Conservation (phyloP, 352 stramenopile genomes). For the Globisporangium perplexum region DNA sequence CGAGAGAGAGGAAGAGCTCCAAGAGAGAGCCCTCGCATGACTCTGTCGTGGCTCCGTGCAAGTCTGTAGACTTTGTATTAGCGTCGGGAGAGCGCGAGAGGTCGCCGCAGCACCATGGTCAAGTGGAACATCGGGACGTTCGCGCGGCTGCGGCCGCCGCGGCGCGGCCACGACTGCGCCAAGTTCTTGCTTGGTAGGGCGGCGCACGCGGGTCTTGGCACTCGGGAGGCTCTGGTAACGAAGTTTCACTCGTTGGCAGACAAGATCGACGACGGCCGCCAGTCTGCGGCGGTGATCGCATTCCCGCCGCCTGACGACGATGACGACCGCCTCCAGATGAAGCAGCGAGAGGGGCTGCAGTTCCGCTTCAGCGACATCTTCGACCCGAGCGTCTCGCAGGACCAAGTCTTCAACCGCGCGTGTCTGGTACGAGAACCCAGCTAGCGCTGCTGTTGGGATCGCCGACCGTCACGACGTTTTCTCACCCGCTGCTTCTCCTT, state of each 20-base stretch:
- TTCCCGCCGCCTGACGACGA: constrained; percentile 57
- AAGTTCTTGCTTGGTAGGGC: constrained; percentile 51
- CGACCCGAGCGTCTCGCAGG: constrained; percentile 52
- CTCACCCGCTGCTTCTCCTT: not conserved
- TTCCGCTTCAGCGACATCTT: constrained; percentile 75
- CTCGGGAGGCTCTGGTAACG: too few species aligned
- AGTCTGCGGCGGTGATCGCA: constrained; percentile 36
- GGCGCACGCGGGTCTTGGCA: too few species aligned
- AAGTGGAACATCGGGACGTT: constrained; percentile 81
- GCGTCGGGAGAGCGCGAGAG: too few species aligned
- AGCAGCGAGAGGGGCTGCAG: constrained; percentile 65
- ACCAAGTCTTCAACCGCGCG: constrained; percentile 63
- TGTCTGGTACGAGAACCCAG: constrained; percentile 58
- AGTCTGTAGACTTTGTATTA: not conserved
- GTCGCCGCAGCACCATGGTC: too few species aligned
- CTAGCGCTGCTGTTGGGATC: too few species aligned
- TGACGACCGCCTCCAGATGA: constrained; percentile 53
- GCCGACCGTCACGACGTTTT: too few species aligned
- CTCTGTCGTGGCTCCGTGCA: too few species aligned
- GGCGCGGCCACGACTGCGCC: constrained; percentile 44
- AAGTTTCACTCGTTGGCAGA: constrained; percentile 13
- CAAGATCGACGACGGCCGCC: constrained; percentile 38
- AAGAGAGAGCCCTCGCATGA: too few species aligned
- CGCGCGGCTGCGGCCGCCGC: constrained; percentile 53
- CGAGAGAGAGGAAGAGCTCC: too few species aligned